These are phyloP conservation scores for Acacia melanoxylon DNA, from an alignment of 306 rosid genomes.

Conservation along the genomic window DNA sequence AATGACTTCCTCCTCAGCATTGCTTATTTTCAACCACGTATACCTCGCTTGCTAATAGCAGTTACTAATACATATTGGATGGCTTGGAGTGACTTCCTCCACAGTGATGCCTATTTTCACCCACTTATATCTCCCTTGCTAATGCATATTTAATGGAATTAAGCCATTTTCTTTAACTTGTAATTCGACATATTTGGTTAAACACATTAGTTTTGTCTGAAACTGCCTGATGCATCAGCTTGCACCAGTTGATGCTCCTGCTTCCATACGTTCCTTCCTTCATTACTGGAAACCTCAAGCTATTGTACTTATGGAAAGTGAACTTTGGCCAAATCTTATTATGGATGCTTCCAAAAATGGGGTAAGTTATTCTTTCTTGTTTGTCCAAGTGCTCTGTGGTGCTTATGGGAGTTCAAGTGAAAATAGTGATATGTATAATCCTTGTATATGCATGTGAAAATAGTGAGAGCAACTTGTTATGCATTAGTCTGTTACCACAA, in stretches of 20 bases:
- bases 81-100: constrained; percentile 10
- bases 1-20: background rate
- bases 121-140: background rate
- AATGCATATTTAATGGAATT: background rate
- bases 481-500: background rate
- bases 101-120: background rate
- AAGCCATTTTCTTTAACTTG: background rate
- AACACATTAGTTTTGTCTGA: constrained; percentile 35
- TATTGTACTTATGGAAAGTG: constrained; percentile 78
- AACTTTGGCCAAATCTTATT: constrained; percentile 95
- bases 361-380: constrained; percentile 53
- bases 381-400: background rate
- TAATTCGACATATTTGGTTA: constrained; percentile 18
- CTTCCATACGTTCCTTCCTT: constrained; percentile 66
- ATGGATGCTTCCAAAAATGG: constrained; percentile 73
- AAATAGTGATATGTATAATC: background rate
- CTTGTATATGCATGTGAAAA: constrained; percentile 8
- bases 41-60: constrained; percentile 1
- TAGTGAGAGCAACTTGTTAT: background rate
- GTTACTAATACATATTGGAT: background rate
- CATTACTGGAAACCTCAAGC: constrained; percentile 82
- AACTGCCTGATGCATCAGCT: constrained; percentile 50
- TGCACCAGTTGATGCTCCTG: constrained; percentile 80
- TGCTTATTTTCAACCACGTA: background rate
- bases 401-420: background rate